A percentile compares a stretch with the other conserved stretches of the same genome.
These are phyloP conservation scores for Leptographium wingfieldii DNA, from an alignment of 2,329 filamentous ascomycete species.

Conservation along the genomic window DNA sequence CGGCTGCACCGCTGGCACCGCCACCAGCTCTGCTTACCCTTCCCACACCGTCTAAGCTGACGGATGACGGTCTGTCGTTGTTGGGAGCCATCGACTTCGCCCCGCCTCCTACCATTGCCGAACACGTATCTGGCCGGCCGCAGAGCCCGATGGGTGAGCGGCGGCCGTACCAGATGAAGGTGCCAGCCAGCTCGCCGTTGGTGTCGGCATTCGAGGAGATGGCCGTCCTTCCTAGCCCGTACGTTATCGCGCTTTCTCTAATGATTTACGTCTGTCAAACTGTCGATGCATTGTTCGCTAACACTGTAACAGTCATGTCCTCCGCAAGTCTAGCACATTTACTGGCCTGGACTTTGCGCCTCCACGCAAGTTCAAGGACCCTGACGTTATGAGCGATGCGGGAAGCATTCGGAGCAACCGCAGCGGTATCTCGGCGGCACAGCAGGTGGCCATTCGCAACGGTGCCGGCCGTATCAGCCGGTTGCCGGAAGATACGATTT, in stretches of 20 bases:
- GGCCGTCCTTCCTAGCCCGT: constrained; percentile 76
- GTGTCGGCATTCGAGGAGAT: constrained; percentile 81
- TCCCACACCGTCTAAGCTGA: constrained; percentile 75
- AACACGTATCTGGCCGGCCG: constrained; percentile 56
- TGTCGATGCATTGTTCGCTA: not conserved
- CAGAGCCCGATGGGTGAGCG: constrained; percentile 53
- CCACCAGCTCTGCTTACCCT: constrained; percentile 62
- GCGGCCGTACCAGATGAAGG: constrained; percentile 60
- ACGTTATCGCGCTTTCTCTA: constrained; percentile 32
- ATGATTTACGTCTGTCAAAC: not conserved
- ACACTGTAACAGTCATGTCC: constrained; percentile 39
- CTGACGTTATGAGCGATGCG: constrained; percentile 48
- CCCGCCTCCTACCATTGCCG: constrained; percentile 55
- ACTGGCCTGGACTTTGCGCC: constrained; percentile 72
- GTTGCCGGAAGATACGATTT: constrained; percentile 69
- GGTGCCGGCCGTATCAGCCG: constrained; percentile 81
- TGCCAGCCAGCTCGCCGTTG: constrained; percentile 66
- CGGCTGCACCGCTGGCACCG: constrained; percentile 40
- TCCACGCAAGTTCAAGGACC: constrained; percentile 58
- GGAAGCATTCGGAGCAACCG: constrained; percentile 61
- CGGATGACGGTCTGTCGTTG: constrained; percentile 65
- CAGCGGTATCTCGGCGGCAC: constrained; percentile 60
- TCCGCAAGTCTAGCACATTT: constrained; percentile 68
- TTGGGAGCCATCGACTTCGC: constrained; percentile 69
- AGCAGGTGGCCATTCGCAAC: constrained; percentile 59